A percentile compares a stretch with the other conserved stretches of the same genome.
Conservation (phyloP, 2,329 filamentous ascomycete species). For the Akanthomyces lecanii region DNA sequence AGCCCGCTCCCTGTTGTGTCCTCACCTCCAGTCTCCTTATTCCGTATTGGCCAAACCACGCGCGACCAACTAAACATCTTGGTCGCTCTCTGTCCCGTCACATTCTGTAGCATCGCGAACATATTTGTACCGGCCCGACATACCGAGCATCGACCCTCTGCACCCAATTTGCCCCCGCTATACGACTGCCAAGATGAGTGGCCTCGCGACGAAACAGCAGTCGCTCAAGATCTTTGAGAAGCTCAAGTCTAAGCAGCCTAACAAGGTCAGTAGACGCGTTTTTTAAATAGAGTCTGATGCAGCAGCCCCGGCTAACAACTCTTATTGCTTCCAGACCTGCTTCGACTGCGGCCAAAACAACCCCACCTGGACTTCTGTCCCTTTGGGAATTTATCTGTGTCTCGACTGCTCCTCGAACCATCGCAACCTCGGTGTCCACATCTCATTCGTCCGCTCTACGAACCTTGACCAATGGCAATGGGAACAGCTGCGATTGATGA, state of each 20-base stretch:
- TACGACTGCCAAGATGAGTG: conserved; percentile 51
- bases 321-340: conserved; percentile 63
- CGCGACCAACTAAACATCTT: conserved; percentile 1
- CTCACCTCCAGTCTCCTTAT: conserved; percentile 33
- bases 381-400: conserved; percentile 95
- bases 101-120: background rate
- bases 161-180: conserved; percentile 7
- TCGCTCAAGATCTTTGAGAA: conserved; percentile 98
- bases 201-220: conserved; percentile 82
- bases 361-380: conserved; percentile 96
- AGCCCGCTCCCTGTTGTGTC: conserved; percentile 25
- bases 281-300: background rate
- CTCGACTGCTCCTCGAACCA: conserved; percentile 97
- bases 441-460: conserved; percentile 97
- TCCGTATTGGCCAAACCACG: conserved; percentile 1
- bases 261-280: conserved; percentile 65
- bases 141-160: background rate
- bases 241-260: conserved; percentile 87
- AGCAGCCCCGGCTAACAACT: background rate
- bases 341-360: conserved; percentile 98
- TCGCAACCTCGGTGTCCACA: conserved; percentile 95
- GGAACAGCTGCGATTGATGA: conserved; percentile 96
- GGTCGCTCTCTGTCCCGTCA: background rate
- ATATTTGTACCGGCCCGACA: background rate
- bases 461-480: conserved; percentile 99